phyloP scores from a whole-genome alignment of 768 basidiomycete species.

The Cyclocybe cylindracea region DNA sequence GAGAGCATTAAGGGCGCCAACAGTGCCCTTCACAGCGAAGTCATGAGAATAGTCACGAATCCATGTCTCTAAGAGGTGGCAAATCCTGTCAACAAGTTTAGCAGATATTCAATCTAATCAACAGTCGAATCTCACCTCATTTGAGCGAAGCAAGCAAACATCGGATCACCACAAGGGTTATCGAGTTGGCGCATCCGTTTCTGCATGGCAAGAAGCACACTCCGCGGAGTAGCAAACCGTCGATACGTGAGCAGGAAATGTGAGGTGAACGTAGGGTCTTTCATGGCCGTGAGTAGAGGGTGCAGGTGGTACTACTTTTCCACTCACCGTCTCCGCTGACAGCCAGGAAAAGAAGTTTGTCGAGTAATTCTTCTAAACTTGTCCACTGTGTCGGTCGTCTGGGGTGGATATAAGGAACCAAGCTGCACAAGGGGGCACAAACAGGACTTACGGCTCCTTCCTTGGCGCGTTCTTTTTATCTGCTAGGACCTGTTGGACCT shows the following conservation, averaged over 20 bases:
- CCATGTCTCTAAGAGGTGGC: conserved; percentile 78
- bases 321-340: conserved; percentile 79
- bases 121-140: conserved; percentile 59
- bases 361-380: conserved; percentile 75
- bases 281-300: too few relatives aligned
- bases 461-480: conserved; percentile 36
- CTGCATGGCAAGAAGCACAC: conserved; percentile 83
- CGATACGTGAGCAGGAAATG: conserved; percentile 86
- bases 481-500: conserved; percentile 20
- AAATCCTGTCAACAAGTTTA: conserved; percentile 54
- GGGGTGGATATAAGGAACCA: background rate
- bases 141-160: conserved; percentile 87
- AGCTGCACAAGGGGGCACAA: background rate
- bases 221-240: conserved; percentile 78
- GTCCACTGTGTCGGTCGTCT: conserved; percentile 70
- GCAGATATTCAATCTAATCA: background rate
- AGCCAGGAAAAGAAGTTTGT: conserved; percentile 80
- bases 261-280: conserved; percentile 76
- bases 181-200: conserved; percentile 81
- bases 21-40: conserved; percentile 76
- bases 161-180: conserved; percentile 71
- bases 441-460: conserved; percentile 54
- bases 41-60: conserved; percentile 74
- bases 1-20: conserved; percentile 71
- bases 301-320: background rate